phyloP scores from a whole-genome alignment of 2,329 filamentous ascomycete species.

The Colletotrichum tofieldiae region DNA sequence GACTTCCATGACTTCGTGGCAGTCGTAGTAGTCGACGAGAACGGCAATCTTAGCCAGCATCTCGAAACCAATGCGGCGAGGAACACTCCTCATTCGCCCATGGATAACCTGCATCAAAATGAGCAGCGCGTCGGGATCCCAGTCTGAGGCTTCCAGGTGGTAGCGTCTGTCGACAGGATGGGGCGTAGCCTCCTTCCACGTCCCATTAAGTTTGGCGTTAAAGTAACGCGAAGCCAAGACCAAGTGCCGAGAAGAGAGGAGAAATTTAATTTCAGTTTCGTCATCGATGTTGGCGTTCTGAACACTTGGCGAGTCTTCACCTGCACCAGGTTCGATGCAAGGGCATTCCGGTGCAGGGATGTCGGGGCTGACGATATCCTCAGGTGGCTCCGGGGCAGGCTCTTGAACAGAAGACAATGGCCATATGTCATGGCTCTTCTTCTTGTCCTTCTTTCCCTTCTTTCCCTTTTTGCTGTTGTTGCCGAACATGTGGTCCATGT shows the following conservation, averaged over 20 bases:
- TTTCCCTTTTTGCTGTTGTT: neutral
- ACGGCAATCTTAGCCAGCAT: slow-evolving; percentile 49
- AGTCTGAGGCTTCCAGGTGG: slow-evolving; percentile 41
- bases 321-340: neutral
- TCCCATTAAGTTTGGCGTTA: slow-evolving; percentile 21
- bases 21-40: slow-evolving; percentile 52
- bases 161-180: slow-evolving; percentile 3
- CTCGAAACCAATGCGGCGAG: slow-evolving; percentile 44
- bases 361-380: neutral
- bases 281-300: neutral
- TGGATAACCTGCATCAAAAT: slow-evolving; percentile 51
- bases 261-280: slow-evolving; percentile 1
- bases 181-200: slow-evolving; percentile 38
- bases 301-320: neutral
- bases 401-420: neutral
- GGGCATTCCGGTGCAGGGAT: neutral
- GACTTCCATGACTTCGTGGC: slow-evolving; percentile 46
- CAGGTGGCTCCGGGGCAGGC: neutral
- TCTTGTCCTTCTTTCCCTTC: neutral
- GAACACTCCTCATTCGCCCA: slow-evolving; percentile 46
- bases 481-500: no score
- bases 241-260: slow-evolving; percentile 44
- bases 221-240: slow-evolving; percentile 43
- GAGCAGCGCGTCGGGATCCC: slow-evolving; percentile 49
- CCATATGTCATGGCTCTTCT: neutral